Conservation (phyloP, 2,329 filamentous ascomycete species). For the Talaromyces islandicus region DNA sequence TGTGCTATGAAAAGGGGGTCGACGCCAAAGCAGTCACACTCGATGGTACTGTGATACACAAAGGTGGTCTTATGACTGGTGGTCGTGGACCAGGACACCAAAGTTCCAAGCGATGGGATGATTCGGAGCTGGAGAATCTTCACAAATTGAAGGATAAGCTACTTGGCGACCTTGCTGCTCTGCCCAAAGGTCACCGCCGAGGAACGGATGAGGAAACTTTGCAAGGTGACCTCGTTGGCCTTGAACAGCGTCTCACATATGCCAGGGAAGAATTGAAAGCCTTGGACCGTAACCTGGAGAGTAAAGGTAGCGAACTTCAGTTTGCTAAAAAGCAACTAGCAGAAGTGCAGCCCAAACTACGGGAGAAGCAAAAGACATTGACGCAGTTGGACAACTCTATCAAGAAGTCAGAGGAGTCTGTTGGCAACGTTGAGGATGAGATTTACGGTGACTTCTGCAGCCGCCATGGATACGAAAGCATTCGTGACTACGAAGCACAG, state of each 20-base stretch:
- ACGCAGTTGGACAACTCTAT: slow-evolving; percentile 56
- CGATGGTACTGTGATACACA: slow-evolving; percentile 95
- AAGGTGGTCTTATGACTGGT: slow-evolving; percentile 93
- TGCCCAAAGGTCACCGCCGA: slow-evolving; percentile 72
- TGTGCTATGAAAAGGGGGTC: slow-evolving; percentile 78
- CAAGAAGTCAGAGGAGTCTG: slow-evolving; percentile 53
- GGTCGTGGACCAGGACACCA: slow-evolving; percentile 74
- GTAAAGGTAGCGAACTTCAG: slow-evolving; percentile 75
- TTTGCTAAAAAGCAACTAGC: slow-evolving; percentile 66
- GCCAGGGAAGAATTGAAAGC: slow-evolving; percentile 70
- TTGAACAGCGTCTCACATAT: slow-evolving; percentile 69
- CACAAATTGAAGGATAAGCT: slow-evolving; percentile 69
- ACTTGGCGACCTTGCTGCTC: slow-evolving; percentile 67
- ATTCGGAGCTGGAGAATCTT: slow-evolving; percentile 82
- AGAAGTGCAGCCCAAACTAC: slow-evolving; percentile 71
- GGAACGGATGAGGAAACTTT: slow-evolving; percentile 73
- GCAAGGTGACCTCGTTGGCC: slow-evolving; percentile 69
- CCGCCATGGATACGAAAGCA: slow-evolving; percentile 78
- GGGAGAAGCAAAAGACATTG: slow-evolving; percentile 64
- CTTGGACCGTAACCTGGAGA: slow-evolving; percentile 74
- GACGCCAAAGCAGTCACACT: slow-evolving; percentile 91
- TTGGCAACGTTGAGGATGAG: slow-evolving; percentile 78
- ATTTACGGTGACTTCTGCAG: slow-evolving; percentile 82
- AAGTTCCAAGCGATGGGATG: slow-evolving; percentile 77
- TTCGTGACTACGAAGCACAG: slow-evolving; percentile 87